A percentile compares a stretch with the other conserved stretches of the same genome.
Conservation (phyloP, 169 alveolate genomes). For the Theileria orientalis region DNA sequence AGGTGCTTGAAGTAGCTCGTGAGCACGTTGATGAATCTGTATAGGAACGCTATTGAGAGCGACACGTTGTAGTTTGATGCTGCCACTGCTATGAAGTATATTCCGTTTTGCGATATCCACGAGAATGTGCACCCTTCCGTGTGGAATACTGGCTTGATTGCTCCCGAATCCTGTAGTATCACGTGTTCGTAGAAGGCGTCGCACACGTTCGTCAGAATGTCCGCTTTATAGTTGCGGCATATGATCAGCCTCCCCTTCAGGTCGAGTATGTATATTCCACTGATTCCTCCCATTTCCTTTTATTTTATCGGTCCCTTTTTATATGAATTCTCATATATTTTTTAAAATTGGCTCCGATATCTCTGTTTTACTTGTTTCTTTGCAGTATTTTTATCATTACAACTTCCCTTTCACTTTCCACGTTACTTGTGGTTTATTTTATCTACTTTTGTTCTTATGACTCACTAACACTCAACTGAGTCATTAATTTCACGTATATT, state of each 20-base stretch:
- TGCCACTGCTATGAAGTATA: conserved; percentile 86
- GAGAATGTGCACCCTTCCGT: conserved; percentile 92
- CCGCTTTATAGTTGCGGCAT: conserved; percentile 87
- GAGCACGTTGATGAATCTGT: conserved; percentile 79
- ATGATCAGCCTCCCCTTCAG: conserved; percentile 88
- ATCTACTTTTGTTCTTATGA: no score
- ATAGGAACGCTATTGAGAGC: conserved; percentile 70
- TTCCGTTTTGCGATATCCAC: conserved; percentile 95
- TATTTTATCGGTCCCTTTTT: neutral
- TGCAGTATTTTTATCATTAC: no score
- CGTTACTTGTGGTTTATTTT: no score
- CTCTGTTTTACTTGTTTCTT: no score
- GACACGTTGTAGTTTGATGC: conserved; percentile 74
- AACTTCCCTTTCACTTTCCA: no score
- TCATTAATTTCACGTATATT: no score
- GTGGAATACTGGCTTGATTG: conserved; percentile 91
- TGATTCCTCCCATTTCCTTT: conserved; percentile 82
- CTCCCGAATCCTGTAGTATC: conserved; percentile 92
- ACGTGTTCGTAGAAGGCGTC: conserved; percentile 88
- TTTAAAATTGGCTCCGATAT: neutral
- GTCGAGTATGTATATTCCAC: conserved; percentile 90
- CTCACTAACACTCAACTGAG: no score
- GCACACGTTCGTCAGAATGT: conserved; percentile 68
- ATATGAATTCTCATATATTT: neutral
- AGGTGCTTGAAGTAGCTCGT: conserved; percentile 94